These are phyloP conservation scores for Cucumis hystrix DNA, from an alignment of 306 rosid genomes.

Conservation along the genomic window DNA sequence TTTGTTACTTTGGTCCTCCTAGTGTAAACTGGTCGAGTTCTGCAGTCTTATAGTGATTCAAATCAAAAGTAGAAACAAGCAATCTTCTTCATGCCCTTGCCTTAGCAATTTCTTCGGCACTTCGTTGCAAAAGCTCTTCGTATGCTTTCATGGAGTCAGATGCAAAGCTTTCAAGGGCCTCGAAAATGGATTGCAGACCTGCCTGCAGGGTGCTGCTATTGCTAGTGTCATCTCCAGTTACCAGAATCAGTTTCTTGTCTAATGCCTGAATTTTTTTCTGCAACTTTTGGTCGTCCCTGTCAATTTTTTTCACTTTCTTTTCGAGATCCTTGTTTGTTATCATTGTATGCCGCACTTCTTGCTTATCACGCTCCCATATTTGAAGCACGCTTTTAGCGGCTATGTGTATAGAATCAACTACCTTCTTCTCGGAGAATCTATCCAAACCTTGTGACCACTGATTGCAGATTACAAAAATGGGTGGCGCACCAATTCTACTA, in stretches of 20 bases:
- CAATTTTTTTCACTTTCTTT: conserved; percentile 50
- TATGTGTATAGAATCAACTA: conserved; percentile 63
- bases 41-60: background rate
- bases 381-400: conserved; percentile 63
- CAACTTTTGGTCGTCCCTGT: conserved; percentile 73
- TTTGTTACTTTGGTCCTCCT: background rate
- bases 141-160: conserved; percentile 51
- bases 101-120: conserved; percentile 42
- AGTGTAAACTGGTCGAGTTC: background rate
- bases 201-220: conserved; percentile 49
- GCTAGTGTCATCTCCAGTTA: conserved; percentile 49
- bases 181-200: conserved; percentile 70
- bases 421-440: conserved; percentile 77
- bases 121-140: conserved; percentile 62
- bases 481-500: conserved; percentile 84
- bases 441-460: conserved; percentile 92
- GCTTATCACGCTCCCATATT: conserved; percentile 74
- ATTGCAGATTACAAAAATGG: conserved; percentile 79
- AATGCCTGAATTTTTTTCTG: conserved; percentile 74
- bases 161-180: conserved; percentile 85
- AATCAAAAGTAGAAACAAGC: background rate
- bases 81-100: conserved; percentile 24
- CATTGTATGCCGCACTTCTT: conserved; percentile 50
- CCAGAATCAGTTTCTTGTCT: conserved; percentile 43
- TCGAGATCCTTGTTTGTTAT: conserved; percentile 62